These are phyloP conservation scores for Chlorella sp. DNA, from an alignment of 139 green algal genomes.

Conservation along the genomic window DNA sequence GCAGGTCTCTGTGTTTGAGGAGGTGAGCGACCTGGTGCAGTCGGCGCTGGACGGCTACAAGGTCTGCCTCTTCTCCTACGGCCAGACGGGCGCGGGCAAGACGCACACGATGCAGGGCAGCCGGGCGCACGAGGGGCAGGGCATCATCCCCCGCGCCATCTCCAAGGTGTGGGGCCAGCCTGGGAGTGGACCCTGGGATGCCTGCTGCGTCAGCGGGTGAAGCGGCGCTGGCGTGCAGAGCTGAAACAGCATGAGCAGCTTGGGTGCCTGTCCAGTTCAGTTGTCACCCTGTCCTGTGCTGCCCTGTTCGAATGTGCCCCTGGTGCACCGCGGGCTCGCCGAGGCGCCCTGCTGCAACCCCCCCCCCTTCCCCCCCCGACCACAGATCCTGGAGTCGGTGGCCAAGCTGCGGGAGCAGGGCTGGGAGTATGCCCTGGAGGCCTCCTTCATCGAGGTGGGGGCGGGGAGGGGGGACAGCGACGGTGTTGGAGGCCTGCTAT, in stretches of 20 bases:
- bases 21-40: constrained; percentile 94
- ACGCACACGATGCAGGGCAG: constrained; percentile 97
- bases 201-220: too few relatives aligned
- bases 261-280: too few relatives aligned
- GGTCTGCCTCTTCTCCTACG: constrained; percentile 98
- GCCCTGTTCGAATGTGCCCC: not conserved
- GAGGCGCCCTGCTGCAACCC: not conserved
- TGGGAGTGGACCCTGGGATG: too few relatives aligned
- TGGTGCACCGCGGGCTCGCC: not conserved
- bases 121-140: constrained; percentile 48
- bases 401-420: constrained; percentile 63
- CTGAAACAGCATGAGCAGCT: too few relatives aligned
- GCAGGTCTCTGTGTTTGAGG: constrained; percentile 84
- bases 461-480: too few relatives aligned
- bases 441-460: constrained; percentile 85
- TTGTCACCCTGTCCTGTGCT: too few relatives aligned
- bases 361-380: not conserved
- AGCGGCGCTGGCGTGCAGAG: too few relatives aligned
- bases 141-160: constrained; percentile 92
- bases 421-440: constrained; percentile 89
- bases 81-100: constrained; percentile 97
- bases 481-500: too few relatives aligned
- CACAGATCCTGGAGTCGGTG: constrained; percentile 75
- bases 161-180: constrained; percentile 68
- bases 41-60: constrained; percentile 96